Base-by-base conservation (phyloP, 2,329 filamentous ascomycete genomes). In the Colletotrichum sublineola region DNA sequence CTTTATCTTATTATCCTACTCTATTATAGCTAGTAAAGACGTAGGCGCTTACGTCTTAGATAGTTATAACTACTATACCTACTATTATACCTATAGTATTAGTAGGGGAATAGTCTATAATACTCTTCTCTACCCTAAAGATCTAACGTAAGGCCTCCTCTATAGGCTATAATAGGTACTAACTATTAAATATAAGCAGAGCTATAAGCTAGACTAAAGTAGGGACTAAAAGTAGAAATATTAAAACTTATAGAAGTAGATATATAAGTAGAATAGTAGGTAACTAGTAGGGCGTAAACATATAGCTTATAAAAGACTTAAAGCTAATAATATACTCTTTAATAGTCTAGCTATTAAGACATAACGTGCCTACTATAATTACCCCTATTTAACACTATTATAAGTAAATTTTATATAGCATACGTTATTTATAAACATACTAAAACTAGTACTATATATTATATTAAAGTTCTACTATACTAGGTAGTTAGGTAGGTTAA, bases 21-120 rank as follows among this genome's bases (percentile, higher is more conserved):
- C 52, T 9, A 18, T 71, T 71, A 38, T 71, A 71, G 36, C 42
- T 71, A 15, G 52, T 71, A 29, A 71, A 71, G 40, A 71, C 67
- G 20, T 18, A 67, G 8, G 42, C 46, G 14, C 42, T 71, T 63
- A 9, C 29, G 4, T 71, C 36, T 40, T 62, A 18, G 5, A 71
- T 29, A 8, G 58, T 71, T 29, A 52, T 33, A 11, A 71, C 63
- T 15, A 20, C 62, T 29, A 71, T 52, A 8, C 63, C 38, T 9
- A 71, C 52, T 14, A 56, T 62, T 1, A 14, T 20, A n/a, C 57
- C 63, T 9, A 53, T 71, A 5, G 20, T 58, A 24, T 62, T 12
- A 8, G 68, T 29, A 2, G 60, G 50, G 1, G 33, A 71, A 50
- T 67, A 48, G 44, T 71, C 29, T 7, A 20, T 3, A 1, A 71